Conservation (phyloP, 2,329 filamentous ascomycete genomes). For the Cladophialophora immunda region DNA sequence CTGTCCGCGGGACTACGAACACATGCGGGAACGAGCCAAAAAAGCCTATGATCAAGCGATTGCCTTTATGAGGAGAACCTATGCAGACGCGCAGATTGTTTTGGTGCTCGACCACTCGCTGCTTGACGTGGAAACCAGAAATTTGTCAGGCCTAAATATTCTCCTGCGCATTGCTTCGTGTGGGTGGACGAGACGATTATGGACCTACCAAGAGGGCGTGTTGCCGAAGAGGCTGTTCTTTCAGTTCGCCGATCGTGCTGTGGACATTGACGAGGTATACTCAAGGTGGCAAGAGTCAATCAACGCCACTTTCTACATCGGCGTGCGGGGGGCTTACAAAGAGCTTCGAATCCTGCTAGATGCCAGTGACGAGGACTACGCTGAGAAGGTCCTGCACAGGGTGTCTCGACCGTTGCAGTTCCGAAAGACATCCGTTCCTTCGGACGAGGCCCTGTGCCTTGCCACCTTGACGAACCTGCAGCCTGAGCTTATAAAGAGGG, state of each 20-base stretch:
- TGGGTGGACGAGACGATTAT: constrained; percentile 15
- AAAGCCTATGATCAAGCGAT: constrained; percentile 11
- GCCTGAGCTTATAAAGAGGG: constrained; percentile 5
- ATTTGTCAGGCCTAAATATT: not conserved
- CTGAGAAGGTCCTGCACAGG: constrained; percentile 3
- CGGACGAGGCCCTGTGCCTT: constrained; percentile 10
- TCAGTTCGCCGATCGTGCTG: constrained; percentile 3
- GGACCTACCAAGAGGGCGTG: constrained; percentile 17
- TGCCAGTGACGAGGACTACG: not conserved
- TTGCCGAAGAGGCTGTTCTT: constrained; percentile 10
- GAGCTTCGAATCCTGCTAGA: constrained; percentile 19
- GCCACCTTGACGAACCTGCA: constrained; percentile 4
- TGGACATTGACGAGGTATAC: constrained; percentile 14
- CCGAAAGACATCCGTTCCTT: constrained; percentile 9
- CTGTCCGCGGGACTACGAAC: constrained; percentile 8
- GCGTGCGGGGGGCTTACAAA: constrained; percentile 9
- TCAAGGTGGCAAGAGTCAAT: constrained; percentile 9
- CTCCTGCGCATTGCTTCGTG: constrained; percentile 5
- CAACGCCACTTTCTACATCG: constrained; percentile 3
- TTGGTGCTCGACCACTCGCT: constrained; percentile 16
- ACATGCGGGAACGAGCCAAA: constrained; percentile 7
- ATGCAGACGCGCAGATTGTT: constrained; percentile 4
- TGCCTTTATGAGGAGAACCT: constrained; percentile 12
- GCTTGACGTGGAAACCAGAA: not conserved
- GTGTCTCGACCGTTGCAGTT: constrained; percentile 15